Base-by-base conservation (phyloP, 108 stramenopile species). In the Nitzschia palea region DNA sequence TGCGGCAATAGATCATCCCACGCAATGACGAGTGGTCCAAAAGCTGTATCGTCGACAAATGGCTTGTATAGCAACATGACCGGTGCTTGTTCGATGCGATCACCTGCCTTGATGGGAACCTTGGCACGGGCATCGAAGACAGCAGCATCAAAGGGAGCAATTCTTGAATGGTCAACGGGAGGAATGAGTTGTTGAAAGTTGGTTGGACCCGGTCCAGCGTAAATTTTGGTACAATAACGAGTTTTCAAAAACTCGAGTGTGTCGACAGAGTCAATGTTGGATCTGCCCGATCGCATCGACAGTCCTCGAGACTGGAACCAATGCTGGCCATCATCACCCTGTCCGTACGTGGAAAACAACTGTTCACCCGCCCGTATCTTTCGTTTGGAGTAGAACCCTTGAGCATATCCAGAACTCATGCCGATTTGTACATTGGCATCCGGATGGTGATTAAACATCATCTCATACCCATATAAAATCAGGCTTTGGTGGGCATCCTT, bases 391-490 rank as follows among this genome's bases (percentile, higher is more conserved):
- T 60, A 60, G 10, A n/a, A 34, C 1, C 37, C 40, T 9, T 40
- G 59, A 43, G 40, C 20, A 34, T 60, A 60, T 23, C 59, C 59
- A 42, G 37, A 22, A 25, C 59, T 25, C 6, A 60, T 20, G 17
- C 37, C 59, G 34, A 29, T 10, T 51, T 51, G 33, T 6, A 34
- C 20, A 40, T 60, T 40, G 22, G 59, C 20, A 26, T n/a, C n/a
- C 3, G 67, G 47, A 70, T 79, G 67, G 57, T 79, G 78, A 70
- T 79, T 79, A 62, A 65, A 70, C 18, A 74, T 64, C 61, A 68
- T 73, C 17, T 44, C 56, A 35, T 71, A 70, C 17, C 78, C 78
- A 9, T 71, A 59, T 25, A 74, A 32, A 23, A 74, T 69, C 10
- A 33, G 36, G 53, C 59, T 53, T 17, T 18, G 14, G 36, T 30